Percentiles rank a stretch among this genome's conserved stretches.
Conservation (phyloP, 345 rosid species). For the Hibiscus trionum region DNA sequence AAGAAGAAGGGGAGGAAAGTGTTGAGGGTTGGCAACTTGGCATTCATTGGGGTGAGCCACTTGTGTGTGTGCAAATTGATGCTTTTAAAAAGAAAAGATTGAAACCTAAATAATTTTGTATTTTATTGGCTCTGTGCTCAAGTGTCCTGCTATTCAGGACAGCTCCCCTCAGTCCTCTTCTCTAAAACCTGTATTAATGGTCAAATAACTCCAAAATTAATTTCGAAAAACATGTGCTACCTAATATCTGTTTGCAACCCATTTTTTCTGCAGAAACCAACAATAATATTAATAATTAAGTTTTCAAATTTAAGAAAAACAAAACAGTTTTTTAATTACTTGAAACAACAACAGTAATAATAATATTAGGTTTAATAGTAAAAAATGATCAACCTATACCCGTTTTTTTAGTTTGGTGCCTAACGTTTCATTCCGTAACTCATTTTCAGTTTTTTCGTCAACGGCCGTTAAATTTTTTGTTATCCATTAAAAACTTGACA, state of each 20-base stretch:
- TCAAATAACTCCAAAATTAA: neutral
- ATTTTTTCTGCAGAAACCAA: neutral
- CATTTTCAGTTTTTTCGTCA: too few species aligned
- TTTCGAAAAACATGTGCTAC: neutral
- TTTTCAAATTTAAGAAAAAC: neutral
- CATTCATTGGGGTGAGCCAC: conserved; percentile 1
- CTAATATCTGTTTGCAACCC: neutral
- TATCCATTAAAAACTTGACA: too few species aligned
- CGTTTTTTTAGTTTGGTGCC: too few species aligned
- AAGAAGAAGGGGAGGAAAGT: neutral
- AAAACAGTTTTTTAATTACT: neutral
- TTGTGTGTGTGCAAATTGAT: conserved; percentile 1
- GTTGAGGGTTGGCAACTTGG: neutral
- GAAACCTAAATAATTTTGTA: neutral
- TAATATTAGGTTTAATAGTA: too few species aligned
- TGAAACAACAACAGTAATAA: neutral
- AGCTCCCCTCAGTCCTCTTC: neutral
- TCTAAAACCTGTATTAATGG: neutral
- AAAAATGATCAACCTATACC: too few species aligned
- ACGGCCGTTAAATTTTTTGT: too few species aligned
- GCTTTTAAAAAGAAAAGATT: neutral
- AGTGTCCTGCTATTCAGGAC: neutral
- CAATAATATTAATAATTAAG: neutral
- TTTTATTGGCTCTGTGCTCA: neutral
- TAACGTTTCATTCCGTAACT: too few species aligned